These are phyloP conservation scores for Actinomortierella wolfii DNA, from an alignment of 371 early-diverging fungal species.

Conservation along the genomic window DNA sequence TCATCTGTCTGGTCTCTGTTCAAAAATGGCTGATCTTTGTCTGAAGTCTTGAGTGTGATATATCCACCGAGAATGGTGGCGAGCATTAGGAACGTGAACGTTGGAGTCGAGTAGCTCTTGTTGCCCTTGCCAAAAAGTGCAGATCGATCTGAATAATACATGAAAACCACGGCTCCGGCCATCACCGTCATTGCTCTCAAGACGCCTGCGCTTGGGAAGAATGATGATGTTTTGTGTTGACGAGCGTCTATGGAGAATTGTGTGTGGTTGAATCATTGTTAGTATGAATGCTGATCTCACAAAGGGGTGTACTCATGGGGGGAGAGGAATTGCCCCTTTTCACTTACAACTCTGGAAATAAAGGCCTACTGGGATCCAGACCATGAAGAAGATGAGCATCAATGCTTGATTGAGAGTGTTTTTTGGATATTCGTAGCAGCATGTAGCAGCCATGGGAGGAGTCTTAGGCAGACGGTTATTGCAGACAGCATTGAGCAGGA, in stretches of 20 bases:
- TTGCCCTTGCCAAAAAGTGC: constrained; percentile 68
- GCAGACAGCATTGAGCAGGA: constrained; percentile 69
- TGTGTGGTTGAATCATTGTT: not conserved
- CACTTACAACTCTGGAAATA: constrained; percentile 39
- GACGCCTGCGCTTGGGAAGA: constrained; percentile 44
- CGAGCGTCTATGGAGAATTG: constrained; percentile 10
- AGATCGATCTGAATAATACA: constrained; percentile 73
- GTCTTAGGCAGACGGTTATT: constrained; percentile 54
- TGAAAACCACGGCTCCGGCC: constrained; percentile 56
- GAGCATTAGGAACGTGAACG: constrained; percentile 51
- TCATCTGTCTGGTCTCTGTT: constrained; percentile 79
- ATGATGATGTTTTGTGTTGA: constrained; percentile 4
- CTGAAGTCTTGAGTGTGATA: constrained; percentile 52
- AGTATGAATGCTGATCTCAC: not conserved
- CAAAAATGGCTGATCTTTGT: constrained; percentile 61
- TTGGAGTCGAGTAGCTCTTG: constrained; percentile 54
- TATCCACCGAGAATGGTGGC: constrained; percentile 52
- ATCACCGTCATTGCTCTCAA: constrained; percentile 56
- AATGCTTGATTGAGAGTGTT: constrained; percentile 53
- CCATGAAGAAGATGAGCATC: constrained; percentile 49
- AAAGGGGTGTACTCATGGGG: no score
- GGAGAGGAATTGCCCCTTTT: not conserved
- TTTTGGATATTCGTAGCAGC: constrained; percentile 64
- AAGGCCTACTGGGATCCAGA: constrained; percentile 52
- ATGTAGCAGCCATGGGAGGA: constrained; percentile 58